phyloP scores from a whole-genome alignment of 176 grass and related monocot species.

The Coix lacrymajobi region DNA sequence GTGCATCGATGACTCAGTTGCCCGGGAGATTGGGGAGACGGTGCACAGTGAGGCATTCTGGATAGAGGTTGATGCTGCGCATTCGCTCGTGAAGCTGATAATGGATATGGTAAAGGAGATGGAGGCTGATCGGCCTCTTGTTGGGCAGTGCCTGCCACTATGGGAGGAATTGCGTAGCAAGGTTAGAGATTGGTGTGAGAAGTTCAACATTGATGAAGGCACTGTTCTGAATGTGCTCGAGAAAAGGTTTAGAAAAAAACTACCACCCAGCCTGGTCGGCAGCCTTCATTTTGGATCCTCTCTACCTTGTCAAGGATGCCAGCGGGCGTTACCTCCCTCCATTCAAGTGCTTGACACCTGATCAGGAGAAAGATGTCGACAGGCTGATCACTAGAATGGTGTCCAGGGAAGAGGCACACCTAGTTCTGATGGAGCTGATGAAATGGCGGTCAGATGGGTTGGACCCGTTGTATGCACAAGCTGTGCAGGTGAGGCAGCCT shows the following conservation, averaged over 20 bases:
- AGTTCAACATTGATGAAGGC: conserved; percentile 43
- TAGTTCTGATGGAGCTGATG: conserved; percentile 89
- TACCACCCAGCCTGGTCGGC: conserved; percentile 87
- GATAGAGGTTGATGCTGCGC: conserved; percentile 57
- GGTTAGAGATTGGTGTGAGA: conserved; percentile 62
- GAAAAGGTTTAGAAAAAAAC: conserved; percentile 67
- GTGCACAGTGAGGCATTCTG: conserved; percentile 54
- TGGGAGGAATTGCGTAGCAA: conserved; percentile 67
- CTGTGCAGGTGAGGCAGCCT: conserved; percentile 71
- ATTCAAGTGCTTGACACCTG: conserved; percentile 67
- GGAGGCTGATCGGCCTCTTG: conserved; percentile 66
- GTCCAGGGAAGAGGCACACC: conserved; percentile 71
- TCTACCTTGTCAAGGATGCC: conserved; percentile 67
- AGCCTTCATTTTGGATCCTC: conserved; percentile 73
- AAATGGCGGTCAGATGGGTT: conserved; percentile 82
- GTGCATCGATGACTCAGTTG: conserved; percentile 46
- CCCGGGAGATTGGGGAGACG: conserved; percentile 58
- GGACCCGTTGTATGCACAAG: conserved; percentile 75
- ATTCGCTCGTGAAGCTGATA: conserved; percentile 50
- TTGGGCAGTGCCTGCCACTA: conserved; percentile 72
- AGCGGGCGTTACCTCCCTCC: conserved; percentile 81
- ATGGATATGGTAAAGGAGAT: conserved; percentile 73
- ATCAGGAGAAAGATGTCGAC: conserved; percentile 89
- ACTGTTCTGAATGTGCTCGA: conserved; percentile 42
- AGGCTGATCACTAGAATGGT: conserved; percentile 79